Percentiles rank a stretch among this genome's conserved stretches.
These are phyloP conservation scores for Aureobasidium uvarum DNA, from an alignment of 2,329 filamentous ascomycete genomes.

Conservation along the genomic window DNA sequence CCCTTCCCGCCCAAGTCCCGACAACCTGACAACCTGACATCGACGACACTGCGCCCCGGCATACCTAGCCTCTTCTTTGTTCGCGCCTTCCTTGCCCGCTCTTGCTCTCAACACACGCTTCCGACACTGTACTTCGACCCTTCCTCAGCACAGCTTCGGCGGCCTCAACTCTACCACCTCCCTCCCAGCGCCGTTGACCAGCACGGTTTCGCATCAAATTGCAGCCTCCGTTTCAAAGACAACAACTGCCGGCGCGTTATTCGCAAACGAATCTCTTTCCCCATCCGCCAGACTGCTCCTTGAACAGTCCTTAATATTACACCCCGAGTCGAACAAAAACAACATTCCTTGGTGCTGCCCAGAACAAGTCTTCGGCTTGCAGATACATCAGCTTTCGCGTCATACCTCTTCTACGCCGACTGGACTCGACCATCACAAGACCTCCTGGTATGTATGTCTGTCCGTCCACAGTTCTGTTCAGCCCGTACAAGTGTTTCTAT, in stretches of 20 bases:
- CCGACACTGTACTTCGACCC: neutral
- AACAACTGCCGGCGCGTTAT: conserved; percentile 15
- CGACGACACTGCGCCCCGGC: conserved; percentile 3
- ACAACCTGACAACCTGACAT: neutral
- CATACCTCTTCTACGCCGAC: neutral
- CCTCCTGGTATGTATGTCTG: conserved; percentile 13
- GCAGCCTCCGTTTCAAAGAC: conserved; percentile 3
- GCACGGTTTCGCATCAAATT: conserved; percentile 23
- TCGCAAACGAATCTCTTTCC: neutral
- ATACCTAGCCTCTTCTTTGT: conserved; percentile 21
- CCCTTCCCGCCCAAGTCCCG: conserved; percentile 11
- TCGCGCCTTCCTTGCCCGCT: neutral
- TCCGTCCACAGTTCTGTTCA: neutral
- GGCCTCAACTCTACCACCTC: neutral
- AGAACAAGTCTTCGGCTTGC: neutral
- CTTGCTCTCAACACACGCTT: neutral
- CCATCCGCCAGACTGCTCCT: neutral
- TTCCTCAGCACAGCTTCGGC: neutral
- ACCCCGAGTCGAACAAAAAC: neutral
- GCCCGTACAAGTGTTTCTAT: neutral
- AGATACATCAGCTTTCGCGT: neutral
- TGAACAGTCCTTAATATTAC: conserved; percentile 2
- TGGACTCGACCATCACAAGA: neutral
- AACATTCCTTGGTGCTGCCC: neutral
- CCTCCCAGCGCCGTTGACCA: conserved; percentile 8